These are phyloP conservation scores for Asterionellopsis glacialis DNA, from an alignment of 108 stramenopile genomes.

Conservation along the genomic window DNA sequence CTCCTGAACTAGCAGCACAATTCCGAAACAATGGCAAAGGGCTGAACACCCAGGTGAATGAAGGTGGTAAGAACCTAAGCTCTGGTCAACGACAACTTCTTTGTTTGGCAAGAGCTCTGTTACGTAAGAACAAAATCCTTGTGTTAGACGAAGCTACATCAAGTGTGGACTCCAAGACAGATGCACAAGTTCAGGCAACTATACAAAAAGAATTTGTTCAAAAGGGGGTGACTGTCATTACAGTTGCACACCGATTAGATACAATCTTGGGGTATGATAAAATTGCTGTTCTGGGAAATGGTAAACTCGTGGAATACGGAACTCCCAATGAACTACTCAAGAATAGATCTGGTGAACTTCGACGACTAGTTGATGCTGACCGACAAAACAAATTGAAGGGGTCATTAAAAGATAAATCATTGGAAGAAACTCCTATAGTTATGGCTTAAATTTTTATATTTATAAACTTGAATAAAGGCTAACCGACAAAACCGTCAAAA, in stretches of 20 bases:
- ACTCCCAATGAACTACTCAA: conserved; percentile 50
- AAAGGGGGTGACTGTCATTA: conserved; percentile 79
- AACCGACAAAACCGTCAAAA: no score
- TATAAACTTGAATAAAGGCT: no score
- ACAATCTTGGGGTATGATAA: conserved; percentile 89
- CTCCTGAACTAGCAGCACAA: conserved; percentile 52
- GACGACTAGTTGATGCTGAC: conserved; percentile 54
- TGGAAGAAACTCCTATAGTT: no score
- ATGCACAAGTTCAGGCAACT: conserved; percentile 66
- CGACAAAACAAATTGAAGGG: conserved; percentile 40
- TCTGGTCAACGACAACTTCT: conserved; percentile 89
- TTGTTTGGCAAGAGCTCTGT: conserved; percentile 87
- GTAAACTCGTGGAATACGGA: conserved; percentile 73
- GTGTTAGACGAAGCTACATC: conserved; percentile 87
- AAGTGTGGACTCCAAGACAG: conserved; percentile 71
- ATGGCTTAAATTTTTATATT: no score
- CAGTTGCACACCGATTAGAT: conserved; percentile 87
- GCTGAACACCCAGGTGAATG: conserved; percentile 51
- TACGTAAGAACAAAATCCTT: conserved; percentile 72
- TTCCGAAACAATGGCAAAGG: conserved; percentile 32
- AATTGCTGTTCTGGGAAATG: conserved; percentile 88
- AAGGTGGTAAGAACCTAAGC: conserved; percentile 87
- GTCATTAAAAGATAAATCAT: not conserved
- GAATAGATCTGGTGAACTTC: conserved; percentile 37
- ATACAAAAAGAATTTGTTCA: conserved; percentile 74